Evolutionary conservation across 2,329 filamentous ascomycete species (phyloP).

Genomic region (Ilyonectria mors-panacis): DNA sequence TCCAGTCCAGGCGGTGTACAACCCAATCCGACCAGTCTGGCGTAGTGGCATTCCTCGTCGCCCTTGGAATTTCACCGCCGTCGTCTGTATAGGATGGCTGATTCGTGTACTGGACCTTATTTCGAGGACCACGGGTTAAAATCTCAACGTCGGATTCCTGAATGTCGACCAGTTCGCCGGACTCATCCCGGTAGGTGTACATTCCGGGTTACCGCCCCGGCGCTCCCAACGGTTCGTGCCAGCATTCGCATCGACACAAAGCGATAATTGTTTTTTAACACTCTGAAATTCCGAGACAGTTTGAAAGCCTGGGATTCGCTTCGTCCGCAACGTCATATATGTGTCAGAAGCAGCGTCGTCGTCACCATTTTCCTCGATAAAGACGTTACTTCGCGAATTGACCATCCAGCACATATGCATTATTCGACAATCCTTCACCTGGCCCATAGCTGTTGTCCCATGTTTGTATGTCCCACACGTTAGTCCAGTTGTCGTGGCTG

Average conservation of each 20-base stretch:
- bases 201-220: slow-evolving; percentile 65
- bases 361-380: slow-evolving; percentile 60
- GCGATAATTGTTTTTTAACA: slow-evolving; percentile 31
- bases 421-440: slow-evolving; percentile 23
- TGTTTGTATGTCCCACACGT: slow-evolving; percentile 55
- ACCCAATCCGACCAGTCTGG: slow-evolving; percentile 69
- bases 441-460: slow-evolving; percentile 54
- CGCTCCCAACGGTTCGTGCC: slow-evolving; percentile 61
- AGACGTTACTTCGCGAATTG: slow-evolving; percentile 59
- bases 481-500: slow-evolving; percentile 48
- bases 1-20: slow-evolving; percentile 72
- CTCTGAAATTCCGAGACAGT: slow-evolving; percentile 63
- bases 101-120: slow-evolving; percentile 69
- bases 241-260: slow-evolving; percentile 61
- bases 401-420: slow-evolving; percentile 51
- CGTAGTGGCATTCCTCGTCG: slow-evolving; percentile 62
- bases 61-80: slow-evolving; percentile 60
- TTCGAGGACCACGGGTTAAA: slow-evolving; percentile 59
- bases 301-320: slow-evolving; percentile 59
- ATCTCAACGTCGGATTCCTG: slow-evolving; percentile 68
- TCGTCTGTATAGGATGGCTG: slow-evolving; percentile 65
- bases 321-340: slow-evolving; percentile 63
- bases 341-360: slow-evolving; percentile 51
- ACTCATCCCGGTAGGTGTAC: slow-evolving; percentile 62
- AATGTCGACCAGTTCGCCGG: slow-evolving; percentile 52